Conservation (phyloP, 768 basidiomycete genomes). For the Gloeopeniophorella convolvens region DNA sequence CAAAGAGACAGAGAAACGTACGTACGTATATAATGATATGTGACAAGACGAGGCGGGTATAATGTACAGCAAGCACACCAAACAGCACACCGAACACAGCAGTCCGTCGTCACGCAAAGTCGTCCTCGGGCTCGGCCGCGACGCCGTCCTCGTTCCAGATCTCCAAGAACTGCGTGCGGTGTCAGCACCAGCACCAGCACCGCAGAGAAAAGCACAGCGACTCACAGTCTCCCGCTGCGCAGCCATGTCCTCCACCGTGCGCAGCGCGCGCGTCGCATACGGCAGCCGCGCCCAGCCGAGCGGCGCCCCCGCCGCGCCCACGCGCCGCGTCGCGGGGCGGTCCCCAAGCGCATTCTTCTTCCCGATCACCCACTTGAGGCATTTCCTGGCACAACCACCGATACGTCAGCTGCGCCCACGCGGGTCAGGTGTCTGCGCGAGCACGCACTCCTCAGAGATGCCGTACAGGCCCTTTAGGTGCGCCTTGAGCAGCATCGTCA, state of each 20-base stretch:
- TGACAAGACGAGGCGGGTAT: too few relatives aligned
- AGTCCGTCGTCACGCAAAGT: constrained; percentile 15
- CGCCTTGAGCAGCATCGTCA: constrained; percentile 82
- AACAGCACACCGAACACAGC: too few relatives aligned
- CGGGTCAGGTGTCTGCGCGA: neutral
- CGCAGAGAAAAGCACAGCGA: constrained; percentile 16
- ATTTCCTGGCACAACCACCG: constrained; percentile 76
- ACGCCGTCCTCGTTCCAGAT: constrained; percentile 82
- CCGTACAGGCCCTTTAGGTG: constrained; percentile 81
- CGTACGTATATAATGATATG: too few relatives aligned
- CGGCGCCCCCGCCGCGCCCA: constrained; percentile 50
- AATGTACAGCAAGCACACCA: too few relatives aligned
- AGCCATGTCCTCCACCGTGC: constrained; percentile 54
- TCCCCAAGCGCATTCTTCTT: constrained; percentile 92
- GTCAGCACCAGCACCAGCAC: too few relatives aligned
- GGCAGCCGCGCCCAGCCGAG: constrained; percentile 73
- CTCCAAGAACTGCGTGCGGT: constrained; percentile 71
- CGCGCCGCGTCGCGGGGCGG: constrained; percentile 59
- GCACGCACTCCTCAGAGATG: constrained; percentile 82
- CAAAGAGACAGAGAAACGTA: neutral
- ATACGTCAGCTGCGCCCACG: constrained; percentile 2
- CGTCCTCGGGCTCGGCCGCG: constrained; percentile 48
- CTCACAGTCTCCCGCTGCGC: constrained; percentile 61
- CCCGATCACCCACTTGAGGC: constrained; percentile 74
- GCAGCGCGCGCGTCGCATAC: constrained; percentile 52